These are phyloP conservation scores for Byssochlamys sp. DNA, from an alignment of 2,329 filamentous ascomycete species.

Conservation along the genomic window DNA sequence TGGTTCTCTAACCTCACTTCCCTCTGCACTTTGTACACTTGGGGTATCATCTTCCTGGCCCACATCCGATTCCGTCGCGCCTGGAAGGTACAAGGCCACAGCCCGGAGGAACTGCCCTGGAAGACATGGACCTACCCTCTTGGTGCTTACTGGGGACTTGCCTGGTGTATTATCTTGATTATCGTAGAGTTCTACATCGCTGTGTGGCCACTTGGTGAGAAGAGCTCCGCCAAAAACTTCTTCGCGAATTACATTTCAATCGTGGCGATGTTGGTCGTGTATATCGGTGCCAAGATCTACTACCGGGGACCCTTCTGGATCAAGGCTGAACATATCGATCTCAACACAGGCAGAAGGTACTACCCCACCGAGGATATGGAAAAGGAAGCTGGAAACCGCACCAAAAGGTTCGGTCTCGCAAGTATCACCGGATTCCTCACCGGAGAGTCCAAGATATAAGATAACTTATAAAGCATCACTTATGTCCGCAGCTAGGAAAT, in stretches of 20 bases:
- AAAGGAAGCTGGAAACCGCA: neutral
- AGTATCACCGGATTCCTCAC: neutral
- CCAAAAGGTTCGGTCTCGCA: neutral
- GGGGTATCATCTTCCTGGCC: slow-evolving; percentile 37
- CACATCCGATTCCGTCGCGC: slow-evolving; percentile 37
- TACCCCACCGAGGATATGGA: neutral
- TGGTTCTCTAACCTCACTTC: slow-evolving; percentile 42
- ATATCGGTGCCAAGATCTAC: slow-evolving; percentile 31
- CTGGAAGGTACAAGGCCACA: slow-evolving; percentile 33
- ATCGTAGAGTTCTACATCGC: slow-evolving; percentile 41
- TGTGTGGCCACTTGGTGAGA: slow-evolving; percentile 34
- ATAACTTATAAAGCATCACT: neutral
- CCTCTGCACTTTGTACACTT: slow-evolving; percentile 37
- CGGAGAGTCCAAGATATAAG: neutral
- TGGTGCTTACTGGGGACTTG: slow-evolving; percentile 36
- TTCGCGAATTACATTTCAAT: slow-evolving; percentile 41
- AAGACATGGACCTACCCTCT: slow-evolving; percentile 38
- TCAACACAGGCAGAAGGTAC: slow-evolving; percentile 15
- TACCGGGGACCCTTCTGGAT: slow-evolving; percentile 31
- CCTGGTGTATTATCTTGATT: slow-evolving; percentile 38
- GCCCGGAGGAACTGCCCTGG: slow-evolving; percentile 32
- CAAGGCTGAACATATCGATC: slow-evolving; percentile 22
- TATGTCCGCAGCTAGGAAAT: neutral
- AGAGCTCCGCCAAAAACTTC: slow-evolving; percentile 31
- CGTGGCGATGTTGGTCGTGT: slow-evolving; percentile 34